Evolutionary conservation across 305 asterid genomes (phyloP).

Genomic region (Nicotiana rustica): DNA sequence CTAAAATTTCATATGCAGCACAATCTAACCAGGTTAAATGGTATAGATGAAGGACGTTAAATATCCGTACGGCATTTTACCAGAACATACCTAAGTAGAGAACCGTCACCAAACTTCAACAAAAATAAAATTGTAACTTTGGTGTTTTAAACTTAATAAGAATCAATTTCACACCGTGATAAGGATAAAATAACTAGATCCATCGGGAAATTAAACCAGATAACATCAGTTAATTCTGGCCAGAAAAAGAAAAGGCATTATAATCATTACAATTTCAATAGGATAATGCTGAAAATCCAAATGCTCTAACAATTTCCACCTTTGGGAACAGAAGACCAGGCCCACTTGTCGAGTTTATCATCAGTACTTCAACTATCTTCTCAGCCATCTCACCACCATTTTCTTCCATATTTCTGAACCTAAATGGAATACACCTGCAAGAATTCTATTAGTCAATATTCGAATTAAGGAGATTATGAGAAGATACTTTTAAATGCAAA

Average conservation of each 20-base stretch:
- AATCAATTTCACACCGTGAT: background rate
- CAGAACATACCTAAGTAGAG: conserved; percentile 2
- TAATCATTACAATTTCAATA: background rate
- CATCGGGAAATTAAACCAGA: background rate
- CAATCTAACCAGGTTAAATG: background rate
- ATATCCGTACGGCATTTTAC: background rate
- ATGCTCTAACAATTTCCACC: conserved; percentile 53
- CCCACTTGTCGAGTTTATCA: conserved; percentile 91
- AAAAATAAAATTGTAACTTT: background rate
- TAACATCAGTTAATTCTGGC: background rate
- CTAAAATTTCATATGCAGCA: background rate
- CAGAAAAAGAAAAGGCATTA: background rate
- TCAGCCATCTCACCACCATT: conserved; percentile 51
- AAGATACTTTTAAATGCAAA: background rate
- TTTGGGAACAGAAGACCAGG: conserved; percentile 96
- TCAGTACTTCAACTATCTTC: conserved; percentile 72
- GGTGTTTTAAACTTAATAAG: background rate
- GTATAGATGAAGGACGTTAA: background rate
- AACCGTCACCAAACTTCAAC: background rate
- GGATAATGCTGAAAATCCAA: background rate
- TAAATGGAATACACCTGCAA: conserved; percentile 87
- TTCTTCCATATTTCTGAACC: conserved; percentile 53
- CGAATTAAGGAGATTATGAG: background rate
- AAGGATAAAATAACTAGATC: background rate
- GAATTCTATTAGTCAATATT: background rate